phyloP scores from a whole-genome alignment of 2,329 filamentous ascomycete species.

The Aspergillus sp. region DNA sequence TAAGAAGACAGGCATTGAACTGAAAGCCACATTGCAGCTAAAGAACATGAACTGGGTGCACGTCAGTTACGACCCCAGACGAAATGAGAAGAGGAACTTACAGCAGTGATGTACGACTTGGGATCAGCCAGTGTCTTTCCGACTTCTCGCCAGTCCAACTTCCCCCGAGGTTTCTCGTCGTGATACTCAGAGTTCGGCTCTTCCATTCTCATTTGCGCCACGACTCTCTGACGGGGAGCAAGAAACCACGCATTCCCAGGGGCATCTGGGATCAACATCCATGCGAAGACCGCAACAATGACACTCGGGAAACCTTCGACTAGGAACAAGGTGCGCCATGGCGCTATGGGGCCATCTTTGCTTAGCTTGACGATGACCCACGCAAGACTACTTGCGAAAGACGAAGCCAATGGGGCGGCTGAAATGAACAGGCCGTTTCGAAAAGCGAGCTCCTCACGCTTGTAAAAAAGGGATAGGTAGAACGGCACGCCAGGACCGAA shows the following conservation, averaged over 20 bases:
- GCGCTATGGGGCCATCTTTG: slow-evolving; percentile 65
- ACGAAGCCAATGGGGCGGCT: slow-evolving; percentile 61
- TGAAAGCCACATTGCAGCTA: slow-evolving; percentile 83
- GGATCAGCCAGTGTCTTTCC: slow-evolving; percentile 62
- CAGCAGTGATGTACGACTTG: slow-evolving; percentile 70
- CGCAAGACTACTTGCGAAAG: slow-evolving; percentile 74
- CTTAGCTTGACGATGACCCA: slow-evolving; percentile 72
- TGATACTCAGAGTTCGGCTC: slow-evolving; percentile 45
- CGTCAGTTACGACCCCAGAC: background rate
- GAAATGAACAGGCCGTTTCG: slow-evolving; percentile 85
- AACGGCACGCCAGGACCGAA: slow-evolving; percentile 65
- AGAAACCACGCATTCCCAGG: slow-evolving; percentile 67
- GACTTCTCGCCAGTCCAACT: slow-evolving; percentile 58
- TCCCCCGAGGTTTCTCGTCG: slow-evolving; percentile 28
- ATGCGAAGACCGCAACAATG: slow-evolving; percentile 70
- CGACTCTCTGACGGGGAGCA: slow-evolving; percentile 61
- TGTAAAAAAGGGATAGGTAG: slow-evolving; percentile 64
- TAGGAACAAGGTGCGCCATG: slow-evolving; percentile 83
- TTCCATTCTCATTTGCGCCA: slow-evolving; percentile 68
- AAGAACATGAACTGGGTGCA: slow-evolving; percentile 68
- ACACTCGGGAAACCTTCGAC: slow-evolving; percentile 83
- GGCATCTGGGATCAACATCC: slow-evolving; percentile 72
- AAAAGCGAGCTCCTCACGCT: slow-evolving; percentile 72
- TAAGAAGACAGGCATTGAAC: slow-evolving; percentile 82
- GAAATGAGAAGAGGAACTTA: slow-evolving; percentile 26